Conservation (phyloP, 1,139 yeast species). For the Hemisphaericaspora subhashii region DNA sequence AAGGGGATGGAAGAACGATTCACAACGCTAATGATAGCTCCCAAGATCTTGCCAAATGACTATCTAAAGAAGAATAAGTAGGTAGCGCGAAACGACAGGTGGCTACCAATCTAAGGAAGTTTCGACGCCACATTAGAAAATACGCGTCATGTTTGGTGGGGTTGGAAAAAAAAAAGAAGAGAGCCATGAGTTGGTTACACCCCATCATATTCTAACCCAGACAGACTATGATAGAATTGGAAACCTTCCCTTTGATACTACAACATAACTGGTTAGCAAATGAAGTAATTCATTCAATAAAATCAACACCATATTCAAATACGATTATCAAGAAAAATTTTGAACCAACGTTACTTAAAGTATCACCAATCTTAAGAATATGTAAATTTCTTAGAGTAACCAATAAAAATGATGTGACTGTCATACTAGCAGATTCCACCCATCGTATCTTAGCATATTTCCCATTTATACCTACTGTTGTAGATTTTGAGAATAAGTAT, state of each 20-base stretch:
- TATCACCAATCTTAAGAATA: slow-evolving; percentile 32
- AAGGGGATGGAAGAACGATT: too few species aligned
- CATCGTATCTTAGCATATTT: slow-evolving; percentile 33
- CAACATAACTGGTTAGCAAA: slow-evolving; percentile 27
- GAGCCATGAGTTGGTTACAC: too few species aligned
- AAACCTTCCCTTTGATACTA: slow-evolving; percentile 19
- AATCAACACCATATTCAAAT: slow-evolving; percentile 13
- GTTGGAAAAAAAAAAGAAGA: too few species aligned
- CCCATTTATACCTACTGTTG: slow-evolving; percentile 27
- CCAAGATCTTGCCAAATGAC: too few species aligned
- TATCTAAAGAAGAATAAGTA: too few species aligned
- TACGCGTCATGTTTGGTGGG: too few species aligned
- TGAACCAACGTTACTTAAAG: slow-evolving; percentile 10
- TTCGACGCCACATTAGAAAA: too few species aligned
- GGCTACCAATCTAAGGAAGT: too few species aligned
- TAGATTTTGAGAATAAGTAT: slow-evolving; percentile 29
- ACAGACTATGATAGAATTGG: not conserved
- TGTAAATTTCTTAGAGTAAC: slow-evolving; percentile 21
- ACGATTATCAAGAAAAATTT: slow-evolving; percentile 21
- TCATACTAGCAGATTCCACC: slow-evolving; percentile 31
- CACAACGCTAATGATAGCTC: too few species aligned
- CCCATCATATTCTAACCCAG: too few species aligned
- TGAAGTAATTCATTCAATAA: slow-evolving; percentile 12
- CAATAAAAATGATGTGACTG: slow-evolving; percentile 24
- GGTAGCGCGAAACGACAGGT: too few species aligned